Evolutionary conservation across 306 rosid species (phyloP).

Genomic region (Urtica urens): DNA sequence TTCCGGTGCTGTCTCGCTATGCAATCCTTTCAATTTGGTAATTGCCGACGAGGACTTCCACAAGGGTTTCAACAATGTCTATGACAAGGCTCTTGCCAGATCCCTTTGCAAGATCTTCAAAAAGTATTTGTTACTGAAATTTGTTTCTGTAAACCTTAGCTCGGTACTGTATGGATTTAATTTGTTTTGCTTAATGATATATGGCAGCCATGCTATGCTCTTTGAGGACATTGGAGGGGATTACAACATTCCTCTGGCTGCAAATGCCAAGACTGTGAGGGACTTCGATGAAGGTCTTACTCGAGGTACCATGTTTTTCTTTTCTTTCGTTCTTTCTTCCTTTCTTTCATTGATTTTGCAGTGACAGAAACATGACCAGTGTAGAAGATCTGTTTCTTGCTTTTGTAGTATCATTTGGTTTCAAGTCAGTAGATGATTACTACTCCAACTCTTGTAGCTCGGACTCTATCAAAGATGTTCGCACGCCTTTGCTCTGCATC

Average conservation of each 20-base stretch:
- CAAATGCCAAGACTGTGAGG: conserved; percentile 67
- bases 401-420: conserved; percentile 86
- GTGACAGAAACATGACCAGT: conserved; percentile 9
- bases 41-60: conserved; percentile 79
- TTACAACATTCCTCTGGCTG: conserved; percentile 55
- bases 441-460: conserved; percentile 74
- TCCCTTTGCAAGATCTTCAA: conserved; percentile 56
- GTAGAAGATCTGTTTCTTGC: conserved; percentile 12
- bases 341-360: neutral
- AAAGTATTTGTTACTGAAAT: conserved; percentile 37
- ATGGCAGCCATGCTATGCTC: conserved; percentile 64
- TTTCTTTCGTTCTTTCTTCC: too few relatives aligned
- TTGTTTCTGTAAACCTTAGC: conserved; percentile 8
- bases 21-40: conserved; percentile 92
- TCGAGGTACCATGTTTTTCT: conserved; percentile 49
- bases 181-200: conserved; percentile 5
- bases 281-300: conserved; percentile 84
- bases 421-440: conserved; percentile 90
- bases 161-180: neutral
- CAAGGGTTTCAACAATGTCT: conserved; percentile 75
- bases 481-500: conserved; percentile 83
- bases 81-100: conserved; percentile 66
- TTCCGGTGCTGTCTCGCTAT: conserved; percentile 92
- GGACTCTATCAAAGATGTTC: conserved; percentile 61
- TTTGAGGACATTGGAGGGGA: conserved; percentile 70